Conservation (phyloP, 1,139 yeast species). For the Arxiozyma slooffiae region DNA sequence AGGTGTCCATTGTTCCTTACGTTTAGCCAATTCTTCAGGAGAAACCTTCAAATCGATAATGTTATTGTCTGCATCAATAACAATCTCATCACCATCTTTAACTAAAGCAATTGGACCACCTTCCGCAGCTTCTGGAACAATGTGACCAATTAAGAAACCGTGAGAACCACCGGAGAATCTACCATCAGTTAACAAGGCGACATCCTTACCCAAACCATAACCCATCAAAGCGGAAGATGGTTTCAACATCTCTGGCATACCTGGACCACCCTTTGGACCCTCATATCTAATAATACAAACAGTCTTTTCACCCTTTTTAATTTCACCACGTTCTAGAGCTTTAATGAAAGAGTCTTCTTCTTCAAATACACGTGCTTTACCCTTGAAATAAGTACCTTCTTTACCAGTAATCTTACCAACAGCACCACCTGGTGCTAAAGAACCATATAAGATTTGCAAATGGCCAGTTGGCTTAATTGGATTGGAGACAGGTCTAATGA, state of each 20-base stretch:
- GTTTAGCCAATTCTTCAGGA: slow-evolving; percentile 57
- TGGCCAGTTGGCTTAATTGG: slow-evolving; percentile 91
- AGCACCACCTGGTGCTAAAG: slow-evolving; percentile 94
- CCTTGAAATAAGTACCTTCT: slow-evolving; percentile 94
- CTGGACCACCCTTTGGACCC: slow-evolving; percentile 99
- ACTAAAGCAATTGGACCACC: slow-evolving; percentile 98
- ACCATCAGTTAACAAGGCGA: slow-evolving; percentile 92
- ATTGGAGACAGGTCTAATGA: slow-evolving; percentile 60
- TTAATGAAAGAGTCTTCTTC: slow-evolving; percentile 73
- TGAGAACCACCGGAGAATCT: slow-evolving; percentile 98
- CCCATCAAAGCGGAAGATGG: slow-evolving; percentile 98
- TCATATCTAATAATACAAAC: slow-evolving; percentile 93
- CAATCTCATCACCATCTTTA: slow-evolving; percentile 79
- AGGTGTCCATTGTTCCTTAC: slow-evolving; percentile 64
- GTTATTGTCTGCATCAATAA: slow-evolving; percentile 89
- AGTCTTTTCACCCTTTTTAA: slow-evolving; percentile 94
- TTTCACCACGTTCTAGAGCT: slow-evolving; percentile 85
- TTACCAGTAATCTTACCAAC: slow-evolving; percentile 98
- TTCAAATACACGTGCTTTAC: slow-evolving; percentile 81
- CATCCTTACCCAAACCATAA: slow-evolving; percentile 93
- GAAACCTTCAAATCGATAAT: slow-evolving; percentile 70
- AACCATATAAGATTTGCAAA: slow-evolving; percentile 82
- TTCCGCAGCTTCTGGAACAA: slow-evolving; percentile 95
- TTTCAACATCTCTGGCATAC: slow-evolving; percentile 99
- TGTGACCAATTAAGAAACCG: slow-evolving; percentile 95